Evolutionary conservation across 2,329 filamentous ascomycete species (phyloP), one percentile per base, ranked within the genome.

Genomic region (Penicillium glabrum): DNA sequence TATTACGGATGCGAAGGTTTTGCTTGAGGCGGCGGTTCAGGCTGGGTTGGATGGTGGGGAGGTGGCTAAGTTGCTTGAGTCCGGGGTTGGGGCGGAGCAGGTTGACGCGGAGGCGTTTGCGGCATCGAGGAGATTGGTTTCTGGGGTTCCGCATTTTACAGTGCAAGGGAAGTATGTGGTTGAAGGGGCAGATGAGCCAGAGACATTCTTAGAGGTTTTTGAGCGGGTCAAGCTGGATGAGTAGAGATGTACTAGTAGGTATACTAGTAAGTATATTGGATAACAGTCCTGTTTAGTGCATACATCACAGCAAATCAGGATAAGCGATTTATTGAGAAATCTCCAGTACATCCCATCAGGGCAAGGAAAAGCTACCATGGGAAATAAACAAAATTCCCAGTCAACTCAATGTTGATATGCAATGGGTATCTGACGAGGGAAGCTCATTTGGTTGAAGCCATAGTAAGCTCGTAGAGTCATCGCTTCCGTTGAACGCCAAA

Each of bases 111-210:
- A 87, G 67, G 84, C 85, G 6, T 67, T 74, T 27, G 75, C 80
- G 61, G 82, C 84, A 39, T 80, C 71, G 68, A 74, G 69, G 72
- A 79, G 82, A 66, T 78, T 79, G 53, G 80, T 93, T 39, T 80
- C 75, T 53, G 89, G 89, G 0, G 90, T 95, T 59, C 90, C 90
- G 7, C 85, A 89, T 70, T 93, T 91, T 70, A 85, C 85, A 13
- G 83, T 95, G 60, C 88, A 93, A 67, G 86, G 80, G 1, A 79
- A 78, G 63, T 88, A 86, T 72, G 83, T 87, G 63, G 72, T 93
- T 29, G 82, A 86, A 27, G 90, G 90, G 1, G 90, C 89, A 1
- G 86, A 92, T 75, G 89, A 91, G 57, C 81, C 86, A 2, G 77
- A 80, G 46, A 82, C 81, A 1, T 93, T 93, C 67, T 72, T 90